phyloP scores from a whole-genome alignment of 305 asterid genomes.

The Striga hermonthica region DNA sequence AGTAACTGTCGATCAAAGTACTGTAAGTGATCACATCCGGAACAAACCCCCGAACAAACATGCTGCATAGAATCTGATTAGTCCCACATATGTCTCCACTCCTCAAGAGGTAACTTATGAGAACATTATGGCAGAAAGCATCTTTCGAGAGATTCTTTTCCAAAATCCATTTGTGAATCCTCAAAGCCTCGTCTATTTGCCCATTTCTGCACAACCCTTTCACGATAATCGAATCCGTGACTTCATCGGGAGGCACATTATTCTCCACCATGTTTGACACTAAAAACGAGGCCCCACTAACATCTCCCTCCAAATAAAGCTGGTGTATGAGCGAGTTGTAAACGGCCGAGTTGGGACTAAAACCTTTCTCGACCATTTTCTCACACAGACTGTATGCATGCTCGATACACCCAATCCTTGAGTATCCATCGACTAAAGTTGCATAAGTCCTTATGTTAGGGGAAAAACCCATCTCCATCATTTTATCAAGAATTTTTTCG shows the following conservation, averaged over 20 bases:
- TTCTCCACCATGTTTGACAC: conserved; percentile 64
- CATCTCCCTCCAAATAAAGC: conserved; percentile 65
- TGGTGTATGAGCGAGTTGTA: conserved; percentile 61
- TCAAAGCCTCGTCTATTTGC: conserved; percentile 45
- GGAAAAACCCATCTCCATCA: conserved; percentile 45
- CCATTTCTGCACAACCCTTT: conserved; percentile 62
- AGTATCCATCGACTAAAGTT: conserved; percentile 69
- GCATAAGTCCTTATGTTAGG: conserved; percentile 71
- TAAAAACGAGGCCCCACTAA: conserved; percentile 46
- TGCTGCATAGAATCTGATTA: conserved; percentile 52
- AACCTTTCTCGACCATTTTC: conserved; percentile 52
- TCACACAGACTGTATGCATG: conserved; percentile 61
- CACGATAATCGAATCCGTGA: conserved; percentile 51
- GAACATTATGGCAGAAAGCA: conserved; percentile 48
- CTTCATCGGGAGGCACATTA: conserved; percentile 42
- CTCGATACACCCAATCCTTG: conserved; percentile 49
- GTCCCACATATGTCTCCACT: conserved; percentile 44
- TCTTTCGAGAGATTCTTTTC: conserved; percentile 47
- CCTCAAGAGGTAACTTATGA: conserved; percentile 53
- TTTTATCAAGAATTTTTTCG: conserved; percentile 45
- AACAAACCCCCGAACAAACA: conserved; percentile 65
- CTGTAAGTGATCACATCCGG: conserved; percentile 66
- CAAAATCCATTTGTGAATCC: conserved; percentile 38
- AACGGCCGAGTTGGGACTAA: conserved; percentile 53
- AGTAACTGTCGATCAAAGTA: conserved; percentile 55